Percentiles rank a stretch among this genome's conserved stretches.
phyloP scores from a whole-genome alignment of 441 rosid genomes.

The Croton laevigatus region DNA sequence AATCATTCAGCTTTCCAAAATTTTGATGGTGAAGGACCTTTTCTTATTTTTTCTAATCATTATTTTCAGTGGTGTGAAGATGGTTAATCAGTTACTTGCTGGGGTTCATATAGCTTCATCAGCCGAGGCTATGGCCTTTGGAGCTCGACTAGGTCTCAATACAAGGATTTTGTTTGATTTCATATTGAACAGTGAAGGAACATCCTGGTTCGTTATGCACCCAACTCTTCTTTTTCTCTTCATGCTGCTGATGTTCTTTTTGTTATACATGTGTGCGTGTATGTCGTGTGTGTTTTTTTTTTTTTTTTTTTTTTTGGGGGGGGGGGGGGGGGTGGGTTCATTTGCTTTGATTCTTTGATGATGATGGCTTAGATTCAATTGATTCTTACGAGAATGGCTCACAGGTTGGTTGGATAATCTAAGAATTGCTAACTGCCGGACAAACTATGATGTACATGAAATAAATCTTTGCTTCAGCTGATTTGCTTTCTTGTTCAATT shows the following conservation, averaged over 20 bases:
- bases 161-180: constrained; percentile 72
- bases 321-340: no score
- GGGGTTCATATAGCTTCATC: constrained; percentile 97
- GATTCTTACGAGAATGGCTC: neutral
- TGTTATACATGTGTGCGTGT: neutral
- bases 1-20: neutral
- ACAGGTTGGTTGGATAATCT: neutral
- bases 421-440: neutral
- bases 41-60: constrained; percentile 22
- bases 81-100: constrained; percentile 98
- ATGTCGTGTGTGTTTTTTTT: no score
- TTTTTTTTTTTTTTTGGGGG: no score
- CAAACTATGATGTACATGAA: neutral
- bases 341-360: neutral
- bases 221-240: neutral
- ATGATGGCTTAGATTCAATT: neutral
- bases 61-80: constrained; percentile 70
- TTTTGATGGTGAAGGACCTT: neutral
- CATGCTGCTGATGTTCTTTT: no score
- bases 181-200: constrained; percentile 61
- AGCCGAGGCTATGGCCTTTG: constrained; percentile 98
- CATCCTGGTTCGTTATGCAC: constrained; percentile 71
- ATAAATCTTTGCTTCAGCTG: neutral
- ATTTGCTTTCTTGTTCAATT: neutral
- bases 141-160: constrained; percentile 88